Evolutionary conservation across 768 basidiomycete species (phyloP).

Genomic region (Exsudoporus frostii): DNA sequence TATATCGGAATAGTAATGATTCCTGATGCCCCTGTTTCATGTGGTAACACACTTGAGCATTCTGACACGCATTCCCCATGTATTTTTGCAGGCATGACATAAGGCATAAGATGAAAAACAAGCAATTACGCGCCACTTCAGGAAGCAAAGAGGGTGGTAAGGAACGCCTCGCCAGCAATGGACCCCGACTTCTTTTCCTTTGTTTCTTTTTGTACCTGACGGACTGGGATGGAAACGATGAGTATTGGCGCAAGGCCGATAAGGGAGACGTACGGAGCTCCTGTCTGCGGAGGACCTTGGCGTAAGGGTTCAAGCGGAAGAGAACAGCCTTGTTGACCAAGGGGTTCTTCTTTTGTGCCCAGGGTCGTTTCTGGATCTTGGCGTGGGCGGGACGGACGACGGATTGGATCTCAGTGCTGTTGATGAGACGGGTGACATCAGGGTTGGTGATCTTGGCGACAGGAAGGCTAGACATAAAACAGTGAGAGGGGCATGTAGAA

Average conservation of each 20-base stretch:
- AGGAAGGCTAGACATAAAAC: conserved; percentile 59
- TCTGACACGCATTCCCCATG: neutral
- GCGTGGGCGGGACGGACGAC: conserved; percentile 88
- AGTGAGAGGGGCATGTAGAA: neutral
- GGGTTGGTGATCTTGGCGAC: conserved; percentile 96
- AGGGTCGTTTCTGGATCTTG: conserved; percentile 86
- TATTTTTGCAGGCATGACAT: conserved; percentile 19
- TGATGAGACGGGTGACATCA: conserved; percentile 96
- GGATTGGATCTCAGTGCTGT: conserved; percentile 97
- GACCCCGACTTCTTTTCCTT: conserved; percentile 61
- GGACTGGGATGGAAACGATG: conserved; percentile 46
- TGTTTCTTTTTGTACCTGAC: conserved; percentile 59
- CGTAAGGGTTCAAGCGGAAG: conserved; percentile 98
- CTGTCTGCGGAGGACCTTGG: conserved; percentile 87
- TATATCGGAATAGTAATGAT: neutral
- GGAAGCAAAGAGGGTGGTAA: conserved; percentile 80
- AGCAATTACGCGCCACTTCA: conserved; percentile 39
- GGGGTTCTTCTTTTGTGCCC: conserved; percentile 99
- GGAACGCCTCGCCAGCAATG: conserved; percentile 79
- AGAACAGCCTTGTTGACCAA: conserved; percentile 89
- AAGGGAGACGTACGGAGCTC: conserved; percentile 69
- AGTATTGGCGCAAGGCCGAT: neutral
- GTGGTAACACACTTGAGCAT: neutral
- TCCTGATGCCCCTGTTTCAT: neutral
- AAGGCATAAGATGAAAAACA: conserved; percentile 8